Evolutionary conservation across 2,329 filamentous ascomycete species (phyloP).

Genomic region (Microdochium paspali): DNA sequence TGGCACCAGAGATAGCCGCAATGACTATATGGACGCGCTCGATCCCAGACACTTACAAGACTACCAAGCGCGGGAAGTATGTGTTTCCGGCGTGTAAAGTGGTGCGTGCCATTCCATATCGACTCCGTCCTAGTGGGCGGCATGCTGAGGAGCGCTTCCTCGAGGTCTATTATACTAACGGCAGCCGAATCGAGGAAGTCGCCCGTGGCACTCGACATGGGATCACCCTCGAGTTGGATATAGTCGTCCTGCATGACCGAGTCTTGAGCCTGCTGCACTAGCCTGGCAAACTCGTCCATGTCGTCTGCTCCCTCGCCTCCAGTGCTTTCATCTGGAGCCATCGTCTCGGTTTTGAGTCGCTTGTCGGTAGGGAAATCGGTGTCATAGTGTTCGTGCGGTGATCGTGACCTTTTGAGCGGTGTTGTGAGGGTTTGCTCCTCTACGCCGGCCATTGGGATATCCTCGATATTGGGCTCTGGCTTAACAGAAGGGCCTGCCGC

Average conservation of each 20-base stretch:
- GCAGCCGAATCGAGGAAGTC: background rate
- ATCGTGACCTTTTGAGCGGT: slow-evolving; percentile 15
- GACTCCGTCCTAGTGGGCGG: slow-evolving; percentile 11
- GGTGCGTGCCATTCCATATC: slow-evolving; percentile 20
- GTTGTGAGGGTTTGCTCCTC: slow-evolving; percentile 7
- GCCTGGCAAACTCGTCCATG: slow-evolving; percentile 4
- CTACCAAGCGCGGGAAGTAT: slow-evolving; percentile 20
- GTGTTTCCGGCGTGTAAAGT: slow-evolving; percentile 21
- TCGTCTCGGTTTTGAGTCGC: slow-evolving; percentile 16
- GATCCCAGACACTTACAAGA: slow-evolving; percentile 12
- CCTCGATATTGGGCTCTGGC: slow-evolving; percentile 12
- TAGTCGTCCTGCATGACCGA: slow-evolving; percentile 15
- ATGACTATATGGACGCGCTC: background rate
- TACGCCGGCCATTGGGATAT: slow-evolving; percentile 12
- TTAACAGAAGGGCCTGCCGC: slow-evolving; percentile 11
- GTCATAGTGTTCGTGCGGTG: slow-evolving; percentile 7
- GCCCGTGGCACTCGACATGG: background rate
- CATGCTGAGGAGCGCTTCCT: background rate
- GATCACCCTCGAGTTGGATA: background rate
- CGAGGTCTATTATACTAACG: background rate
- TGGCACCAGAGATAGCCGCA: slow-evolving; percentile 4
- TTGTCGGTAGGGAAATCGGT: slow-evolving; percentile 14
- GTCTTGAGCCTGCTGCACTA: slow-evolving; percentile 17
- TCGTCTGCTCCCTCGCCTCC: slow-evolving; percentile 8
- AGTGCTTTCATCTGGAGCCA: slow-evolving; percentile 6